phyloP scores from a whole-genome alignment of 495 filamentous ascomycete species.

The Neurospora sp. region DNA sequence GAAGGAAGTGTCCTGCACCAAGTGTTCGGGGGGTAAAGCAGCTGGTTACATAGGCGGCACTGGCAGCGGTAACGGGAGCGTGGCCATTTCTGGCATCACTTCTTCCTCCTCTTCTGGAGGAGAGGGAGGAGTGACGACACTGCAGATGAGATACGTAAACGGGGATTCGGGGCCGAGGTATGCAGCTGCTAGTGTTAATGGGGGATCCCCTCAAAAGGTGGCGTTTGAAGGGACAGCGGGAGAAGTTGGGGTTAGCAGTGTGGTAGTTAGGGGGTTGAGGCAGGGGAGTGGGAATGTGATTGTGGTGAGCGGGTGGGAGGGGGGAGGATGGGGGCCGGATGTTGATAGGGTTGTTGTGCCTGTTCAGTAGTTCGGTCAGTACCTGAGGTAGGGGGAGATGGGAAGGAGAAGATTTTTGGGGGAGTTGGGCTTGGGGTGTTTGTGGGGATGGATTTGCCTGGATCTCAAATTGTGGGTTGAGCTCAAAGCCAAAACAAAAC shows the following conservation, averaged over 20 bases:
- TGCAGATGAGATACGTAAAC: constrained; percentile 45
- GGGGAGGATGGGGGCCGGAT: constrained; percentile 44
- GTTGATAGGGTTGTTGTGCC: constrained; percentile 49
- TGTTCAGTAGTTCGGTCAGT: constrained; percentile 6
- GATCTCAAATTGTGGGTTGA: no score
- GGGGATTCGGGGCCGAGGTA: constrained; percentile 41
- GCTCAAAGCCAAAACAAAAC: no score
- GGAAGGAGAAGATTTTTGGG: no score
- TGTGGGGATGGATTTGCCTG: no score
- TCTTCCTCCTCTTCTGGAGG: constrained; percentile 1
- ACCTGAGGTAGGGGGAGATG: no score
- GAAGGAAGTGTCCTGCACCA: constrained; percentile 31
- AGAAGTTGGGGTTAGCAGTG: constrained; percentile 26
- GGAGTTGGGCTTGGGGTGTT: no score
- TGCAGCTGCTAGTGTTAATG: constrained; percentile 48
- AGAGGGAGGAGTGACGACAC: constrained; percentile 35
- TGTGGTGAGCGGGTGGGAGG: constrained; percentile 36
- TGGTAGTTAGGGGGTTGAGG: constrained; percentile 34
- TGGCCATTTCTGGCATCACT: constrained; percentile 25
- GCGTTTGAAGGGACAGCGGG: constrained; percentile 35
- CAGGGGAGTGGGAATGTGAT: constrained; percentile 34
- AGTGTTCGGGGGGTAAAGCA: constrained; percentile 34
- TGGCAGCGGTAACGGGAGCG: constrained; percentile 22
- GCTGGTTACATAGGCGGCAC: constrained; percentile 48
- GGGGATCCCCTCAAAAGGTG: constrained; percentile 33